phyloP scores from a whole-genome alignment of 345 rosid species.

The Aquilaria sinensis region DNA sequence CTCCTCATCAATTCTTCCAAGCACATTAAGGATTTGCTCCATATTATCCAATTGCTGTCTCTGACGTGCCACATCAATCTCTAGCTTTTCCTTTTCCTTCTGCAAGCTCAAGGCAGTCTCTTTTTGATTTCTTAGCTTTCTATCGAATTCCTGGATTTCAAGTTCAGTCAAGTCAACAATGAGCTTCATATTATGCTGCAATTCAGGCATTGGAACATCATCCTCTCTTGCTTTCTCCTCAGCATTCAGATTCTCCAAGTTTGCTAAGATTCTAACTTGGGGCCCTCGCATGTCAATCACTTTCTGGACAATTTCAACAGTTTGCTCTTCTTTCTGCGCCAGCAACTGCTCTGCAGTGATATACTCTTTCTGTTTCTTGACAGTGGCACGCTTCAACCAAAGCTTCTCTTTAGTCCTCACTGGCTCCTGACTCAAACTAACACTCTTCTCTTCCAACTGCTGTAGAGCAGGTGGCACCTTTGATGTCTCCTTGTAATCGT shows the following conservation, averaged over 20 bases:
- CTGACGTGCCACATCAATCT: conserved; percentile 41
- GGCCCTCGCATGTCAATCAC: conserved; percentile 97
- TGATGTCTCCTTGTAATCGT: conserved; percentile 67
- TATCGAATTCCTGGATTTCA: conserved; percentile 83
- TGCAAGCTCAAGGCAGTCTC: conserved; percentile 82
- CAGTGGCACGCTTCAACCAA: conserved; percentile 57
- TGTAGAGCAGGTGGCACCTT: conserved; percentile 34
- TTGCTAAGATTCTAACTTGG: conserved; percentile 74
- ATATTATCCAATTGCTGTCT: conserved; percentile 52
- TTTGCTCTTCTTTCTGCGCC: conserved; percentile 72
- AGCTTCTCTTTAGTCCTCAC: conserved; percentile 38
- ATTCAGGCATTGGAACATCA: conserved; percentile 92
- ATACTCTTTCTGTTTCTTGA: conserved; percentile 39
- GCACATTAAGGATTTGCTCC: conserved; percentile 44
- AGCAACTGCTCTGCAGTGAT: conserved; percentile 66
- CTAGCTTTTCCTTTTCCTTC: conserved; percentile 71
- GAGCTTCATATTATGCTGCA: conserved; percentile 74
- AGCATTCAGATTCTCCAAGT: conserved; percentile 84
- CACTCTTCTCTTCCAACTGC: conserved; percentile 58
- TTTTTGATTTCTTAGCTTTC: conserved; percentile 74
- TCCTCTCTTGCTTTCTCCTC: conserved; percentile 81
- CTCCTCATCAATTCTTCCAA: conserved; percentile 49
- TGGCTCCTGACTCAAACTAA: conserved; percentile 19
- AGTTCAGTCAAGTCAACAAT: conserved; percentile 77
- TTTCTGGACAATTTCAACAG: conserved; percentile 73